Percentiles rank a stretch among this genome's conserved stretches.
phyloP scores from a whole-genome alignment of 371 early-diverging fungal species.

The Syncephalastrum racemosum region DNA sequence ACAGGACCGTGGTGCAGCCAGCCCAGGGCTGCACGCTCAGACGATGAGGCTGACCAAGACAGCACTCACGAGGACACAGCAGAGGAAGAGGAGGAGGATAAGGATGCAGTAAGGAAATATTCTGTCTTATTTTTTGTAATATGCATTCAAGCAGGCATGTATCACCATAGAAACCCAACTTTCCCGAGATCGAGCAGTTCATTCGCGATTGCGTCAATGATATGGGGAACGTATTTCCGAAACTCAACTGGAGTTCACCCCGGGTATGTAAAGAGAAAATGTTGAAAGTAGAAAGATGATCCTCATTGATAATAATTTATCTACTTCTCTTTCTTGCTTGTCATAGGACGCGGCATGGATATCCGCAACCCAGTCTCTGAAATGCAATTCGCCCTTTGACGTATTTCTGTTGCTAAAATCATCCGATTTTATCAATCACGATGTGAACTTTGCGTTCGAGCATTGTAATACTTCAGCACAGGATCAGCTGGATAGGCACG shows the following conservation, averaged over 20 bases:
- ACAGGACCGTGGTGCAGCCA: constrained; percentile 19
- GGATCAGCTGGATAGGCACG: background rate
- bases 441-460: constrained; percentile 78
- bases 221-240: constrained; percentile 86
- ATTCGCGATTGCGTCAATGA: constrained; percentile 69
- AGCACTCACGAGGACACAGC: constrained; percentile 39
- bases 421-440: constrained; percentile 87
- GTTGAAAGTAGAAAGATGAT: background rate
- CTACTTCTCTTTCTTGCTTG: background rate
- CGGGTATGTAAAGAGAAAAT: constrained; percentile 43
- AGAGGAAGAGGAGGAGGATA: constrained; percentile 32
- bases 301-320: background rate
- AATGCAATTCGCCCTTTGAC: constrained; percentile 76
- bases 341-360: constrained; percentile 90
- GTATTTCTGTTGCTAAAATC: constrained; percentile 87
- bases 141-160: background rate
- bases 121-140: background rate
- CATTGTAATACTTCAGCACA: constrained; percentile 40
- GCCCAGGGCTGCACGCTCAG: constrained; percentile 44
- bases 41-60: constrained; percentile 33
- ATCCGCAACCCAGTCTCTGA: constrained; percentile 71
- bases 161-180: constrained; percentile 40
- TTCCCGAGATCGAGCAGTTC: constrained; percentile 59
- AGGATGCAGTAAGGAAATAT: background rate
- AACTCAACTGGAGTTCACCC: constrained; percentile 94